A percentile compares a stretch with the other conserved stretches of the same genome.
These are phyloP conservation scores for Gonapodya prolifera DNA, from an alignment of 192 early-diverging fungal genomes.

Conservation along the genomic window DNA sequence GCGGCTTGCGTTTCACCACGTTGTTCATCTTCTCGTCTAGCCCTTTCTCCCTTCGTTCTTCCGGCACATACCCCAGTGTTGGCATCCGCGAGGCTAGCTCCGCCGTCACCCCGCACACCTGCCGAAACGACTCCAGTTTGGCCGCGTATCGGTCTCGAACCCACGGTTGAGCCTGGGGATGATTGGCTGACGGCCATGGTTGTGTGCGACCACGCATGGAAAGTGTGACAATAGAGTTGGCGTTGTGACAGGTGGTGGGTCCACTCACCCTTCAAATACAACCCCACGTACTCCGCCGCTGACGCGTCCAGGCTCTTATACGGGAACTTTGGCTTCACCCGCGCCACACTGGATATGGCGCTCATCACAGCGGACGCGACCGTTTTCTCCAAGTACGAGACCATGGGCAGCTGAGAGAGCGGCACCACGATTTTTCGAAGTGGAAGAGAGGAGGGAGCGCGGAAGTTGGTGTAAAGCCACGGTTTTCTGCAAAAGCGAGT, in stretches of 20 bases:
- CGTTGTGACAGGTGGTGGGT: background rate
- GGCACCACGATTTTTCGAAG: conserved; percentile 23
- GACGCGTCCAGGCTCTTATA: conserved; percentile 23
- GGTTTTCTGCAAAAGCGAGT: conserved; percentile 19
- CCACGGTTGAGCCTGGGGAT: background rate
- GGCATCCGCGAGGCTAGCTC: background rate
- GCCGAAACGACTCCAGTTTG: background rate
- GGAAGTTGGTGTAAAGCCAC: conserved; percentile 24
- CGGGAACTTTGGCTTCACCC: conserved; percentile 33
- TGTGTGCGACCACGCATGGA: background rate
- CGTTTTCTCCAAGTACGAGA: conserved; percentile 42
- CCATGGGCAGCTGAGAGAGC: conserved; percentile 25
- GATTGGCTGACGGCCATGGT: background rate
- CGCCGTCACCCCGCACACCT: background rate
- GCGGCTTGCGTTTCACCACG: background rate
- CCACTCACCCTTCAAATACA: conserved; percentile 34
- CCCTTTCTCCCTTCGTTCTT: background rate
- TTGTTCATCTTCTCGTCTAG: background rate
- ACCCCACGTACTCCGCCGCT: conserved; percentile 31
- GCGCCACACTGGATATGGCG: conserved; percentile 24
- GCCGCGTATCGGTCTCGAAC: background rate
- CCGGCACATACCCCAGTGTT: background rate
- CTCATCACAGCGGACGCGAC: conserved; percentile 24
- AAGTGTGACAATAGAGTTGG: background rate
- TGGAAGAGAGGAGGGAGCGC: conserved; percentile 35